These are phyloP conservation scores for Chloranthus sessilifolius DNA, from an alignment of 164 flowering plant genomes.

Conservation along the genomic window DNA sequence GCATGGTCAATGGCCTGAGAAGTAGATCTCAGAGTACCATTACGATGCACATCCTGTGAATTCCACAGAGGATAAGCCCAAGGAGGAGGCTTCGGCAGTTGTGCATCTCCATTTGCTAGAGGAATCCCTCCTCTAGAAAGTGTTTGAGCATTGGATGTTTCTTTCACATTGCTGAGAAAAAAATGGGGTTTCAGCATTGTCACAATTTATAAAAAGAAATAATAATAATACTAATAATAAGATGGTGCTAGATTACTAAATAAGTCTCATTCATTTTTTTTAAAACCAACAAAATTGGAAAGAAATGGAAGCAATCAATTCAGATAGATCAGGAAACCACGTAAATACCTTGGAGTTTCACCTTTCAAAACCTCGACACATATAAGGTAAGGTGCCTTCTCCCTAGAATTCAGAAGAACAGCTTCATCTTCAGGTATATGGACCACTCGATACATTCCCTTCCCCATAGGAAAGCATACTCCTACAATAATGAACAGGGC, in stretches of 20 bases:
- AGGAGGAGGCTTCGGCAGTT: constrained; percentile 92
- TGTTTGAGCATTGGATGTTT: constrained; percentile 52
- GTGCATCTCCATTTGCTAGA: constrained; percentile 92
- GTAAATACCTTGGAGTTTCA: constrained; percentile 66
- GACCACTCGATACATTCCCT: constrained; percentile 86
- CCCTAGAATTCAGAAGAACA: constrained; percentile 93
- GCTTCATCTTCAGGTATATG: constrained; percentile 98
- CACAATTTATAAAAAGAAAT: no score
- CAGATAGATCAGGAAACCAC: background rate
- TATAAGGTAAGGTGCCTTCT: constrained; percentile 94
- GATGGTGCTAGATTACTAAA: no score
- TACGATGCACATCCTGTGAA: constrained; percentile 54
- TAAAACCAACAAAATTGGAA: no score
- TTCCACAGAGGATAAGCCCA: constrained; percentile 97
- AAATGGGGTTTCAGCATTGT: background rate
- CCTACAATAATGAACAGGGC: constrained; percentile 45
- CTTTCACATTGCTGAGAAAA: constrained; percentile 49
- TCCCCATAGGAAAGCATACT: constrained; percentile 95
- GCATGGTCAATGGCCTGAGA: constrained; percentile 98
- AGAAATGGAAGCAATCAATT: no score
- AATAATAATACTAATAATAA: no score
- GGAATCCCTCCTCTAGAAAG: constrained; percentile 94
- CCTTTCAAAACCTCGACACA: constrained; percentile 92
- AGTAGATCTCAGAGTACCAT: constrained; percentile 68
- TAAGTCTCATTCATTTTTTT: no score